phyloP scores from a whole-genome alignment of 1,284 basidiomycete species.

The Trametes polyzona region DNA sequence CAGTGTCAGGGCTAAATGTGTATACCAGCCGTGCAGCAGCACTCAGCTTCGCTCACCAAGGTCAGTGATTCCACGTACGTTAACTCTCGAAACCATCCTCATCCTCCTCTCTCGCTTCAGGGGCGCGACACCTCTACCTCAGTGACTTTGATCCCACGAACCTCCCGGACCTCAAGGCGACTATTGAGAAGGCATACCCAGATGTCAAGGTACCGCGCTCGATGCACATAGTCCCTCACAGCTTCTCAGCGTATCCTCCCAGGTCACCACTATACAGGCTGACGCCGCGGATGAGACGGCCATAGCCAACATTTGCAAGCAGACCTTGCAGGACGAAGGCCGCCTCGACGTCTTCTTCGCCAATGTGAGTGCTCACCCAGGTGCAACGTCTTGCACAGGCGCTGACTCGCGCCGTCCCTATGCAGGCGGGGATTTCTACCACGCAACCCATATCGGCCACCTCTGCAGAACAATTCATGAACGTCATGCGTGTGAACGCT shows the following conservation, averaged over 20 bases:
- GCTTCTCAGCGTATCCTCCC: background rate
- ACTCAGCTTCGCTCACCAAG: constrained; percentile 81
- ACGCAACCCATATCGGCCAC: constrained; percentile 49
- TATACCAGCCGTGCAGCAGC: constrained; percentile 72
- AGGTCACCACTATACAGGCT: constrained; percentile 75
- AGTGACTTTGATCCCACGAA: constrained; percentile 78
- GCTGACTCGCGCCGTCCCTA: background rate
- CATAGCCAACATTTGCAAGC: constrained; percentile 72
- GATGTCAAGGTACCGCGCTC: constrained; percentile 71
- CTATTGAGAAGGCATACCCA: constrained; percentile 71
- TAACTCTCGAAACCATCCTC: constrained; percentile 1
- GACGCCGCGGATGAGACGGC: constrained; percentile 85
- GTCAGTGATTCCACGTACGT: constrained; percentile 40
- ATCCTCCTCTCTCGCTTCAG: constrained; percentile 47
- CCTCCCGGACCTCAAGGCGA: constrained; percentile 71
- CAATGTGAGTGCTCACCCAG: constrained; percentile 60
- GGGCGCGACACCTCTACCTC: constrained; percentile 84
- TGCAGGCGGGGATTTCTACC: constrained; percentile 67
- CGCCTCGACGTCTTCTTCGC: constrained; percentile 93
- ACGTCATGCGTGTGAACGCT: constrained; percentile 80
- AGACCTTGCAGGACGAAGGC: constrained; percentile 80
- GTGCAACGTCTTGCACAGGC: no score
- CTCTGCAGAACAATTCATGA: constrained; percentile 71
- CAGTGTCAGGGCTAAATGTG: constrained; percentile 6
- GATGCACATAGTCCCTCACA: background rate